Evolutionary conservation across 495 filamentous ascomycete genomes (phyloP), one percentile per base, ranked within the genome.

Genomic region (Podospora pseudopauciseta): DNA sequence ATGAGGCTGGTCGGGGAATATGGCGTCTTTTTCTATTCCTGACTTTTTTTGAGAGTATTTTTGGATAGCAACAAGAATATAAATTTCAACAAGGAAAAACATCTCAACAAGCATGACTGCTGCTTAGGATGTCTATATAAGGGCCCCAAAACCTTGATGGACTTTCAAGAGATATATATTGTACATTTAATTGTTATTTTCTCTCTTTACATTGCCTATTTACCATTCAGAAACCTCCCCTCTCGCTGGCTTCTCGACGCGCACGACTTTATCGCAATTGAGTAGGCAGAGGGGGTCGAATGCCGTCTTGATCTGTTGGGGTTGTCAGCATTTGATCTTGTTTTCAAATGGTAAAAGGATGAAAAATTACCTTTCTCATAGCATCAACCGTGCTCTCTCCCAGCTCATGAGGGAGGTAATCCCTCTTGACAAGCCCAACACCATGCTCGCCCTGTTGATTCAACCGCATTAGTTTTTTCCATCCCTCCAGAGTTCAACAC

Each of bases 211-310:
- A 23, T 23, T 23, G 23, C 23, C 23, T 49, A 1, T 7, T 77
- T 58, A 87, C 84, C 84, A 86, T 73, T 82, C 79, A 9, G 78
- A 53, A 26, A 87, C 76, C 79, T 87, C 84, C 18, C 84, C 84
- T 0, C 76, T 67, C 68, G 77, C 80, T n/a, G 83, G 81, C 64
- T 80, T 83, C 72, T 89, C 79, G 49, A 87, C 78, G 53, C 91
- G 82, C 15, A 94, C 83, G 63, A 94, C 85, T 82, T 94, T 94
- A 77, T 94, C 91, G 71, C 87, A 90, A 74, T 94, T 94, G 44
- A 94, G 80, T 49, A 94, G 78, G 76, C 89, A 92, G 44, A 90
- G 82, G 1, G 91, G 91, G 75, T 94, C 91, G 64, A 91, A 90
- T 0, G 91, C 88, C 73, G 85, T 76, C 79, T 94, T 94, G 68